Conservation (phyloP, 345 rosid species). For the Luvunga scandens region DNA sequence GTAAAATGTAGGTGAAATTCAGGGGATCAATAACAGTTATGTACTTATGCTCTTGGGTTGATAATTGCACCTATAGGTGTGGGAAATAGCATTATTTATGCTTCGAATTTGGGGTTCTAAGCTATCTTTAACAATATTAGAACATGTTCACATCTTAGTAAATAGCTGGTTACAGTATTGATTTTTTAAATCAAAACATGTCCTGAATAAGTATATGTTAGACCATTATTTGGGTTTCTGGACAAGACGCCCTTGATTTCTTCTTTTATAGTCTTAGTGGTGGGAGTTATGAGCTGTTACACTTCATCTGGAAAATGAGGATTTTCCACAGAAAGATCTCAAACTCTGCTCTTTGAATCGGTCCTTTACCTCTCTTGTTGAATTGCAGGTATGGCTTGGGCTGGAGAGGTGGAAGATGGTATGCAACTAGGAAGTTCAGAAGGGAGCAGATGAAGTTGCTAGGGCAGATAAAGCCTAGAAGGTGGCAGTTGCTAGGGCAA, state of each 20-base stretch:
- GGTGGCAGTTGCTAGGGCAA: slow-evolving; percentile 64
- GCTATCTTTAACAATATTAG: background rate
- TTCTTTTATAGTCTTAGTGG: background rate
- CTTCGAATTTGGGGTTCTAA: no score
- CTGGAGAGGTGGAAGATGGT: slow-evolving; percentile 96
- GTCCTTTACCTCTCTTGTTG: slow-evolving; percentile 8
- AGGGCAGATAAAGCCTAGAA: slow-evolving; percentile 69
- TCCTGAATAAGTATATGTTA: background rate
- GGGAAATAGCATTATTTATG: background rate
- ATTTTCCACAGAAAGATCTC: background rate
- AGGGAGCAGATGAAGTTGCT: slow-evolving; percentile 77
- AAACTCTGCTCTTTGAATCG: background rate
- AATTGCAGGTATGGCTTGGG: slow-evolving; percentile 79
- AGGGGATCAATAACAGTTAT: background rate
- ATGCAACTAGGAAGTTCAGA: slow-evolving; percentile 72
- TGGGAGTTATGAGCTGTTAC: background rate
- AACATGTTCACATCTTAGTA: background rate
- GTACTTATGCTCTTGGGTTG: background rate
- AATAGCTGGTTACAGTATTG: background rate
- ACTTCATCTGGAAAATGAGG: background rate
- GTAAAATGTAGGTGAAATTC: background rate
- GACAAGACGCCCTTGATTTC: background rate
- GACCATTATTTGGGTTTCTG: background rate
- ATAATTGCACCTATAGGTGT: background rate
- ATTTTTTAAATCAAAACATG: background rate